A percentile compares a stretch with the other conserved stretches of the same genome.
These are phyloP conservation scores for Candida alai DNA, from an alignment of 805 yeast genomes.

Conservation along the genomic window DNA sequence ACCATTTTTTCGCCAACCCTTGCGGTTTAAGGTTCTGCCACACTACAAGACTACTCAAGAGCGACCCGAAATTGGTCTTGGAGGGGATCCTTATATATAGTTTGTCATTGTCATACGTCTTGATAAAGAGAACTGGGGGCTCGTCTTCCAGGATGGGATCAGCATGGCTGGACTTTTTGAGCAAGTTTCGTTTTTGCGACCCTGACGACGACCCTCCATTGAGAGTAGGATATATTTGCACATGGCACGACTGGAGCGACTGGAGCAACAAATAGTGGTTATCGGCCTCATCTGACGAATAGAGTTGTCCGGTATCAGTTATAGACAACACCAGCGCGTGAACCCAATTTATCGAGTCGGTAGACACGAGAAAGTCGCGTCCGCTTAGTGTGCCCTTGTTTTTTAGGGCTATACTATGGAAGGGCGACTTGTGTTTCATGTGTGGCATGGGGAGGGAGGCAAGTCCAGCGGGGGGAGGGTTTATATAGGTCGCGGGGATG, in stretches of 20 bases:
- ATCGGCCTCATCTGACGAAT: slow-evolving; percentile 23
- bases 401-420: slow-evolving; percentile 27
- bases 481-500: too few relatives aligned
- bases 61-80: slow-evolving; percentile 36
- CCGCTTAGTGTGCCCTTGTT: slow-evolving; percentile 35
- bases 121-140: slow-evolving; percentile 40
- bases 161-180: too few relatives aligned
- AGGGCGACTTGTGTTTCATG: slow-evolving; percentile 22
- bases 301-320: slow-evolving; percentile 31
- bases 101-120: slow-evolving; percentile 36
- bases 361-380: slow-evolving; percentile 30
- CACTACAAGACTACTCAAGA: slow-evolving; percentile 45
- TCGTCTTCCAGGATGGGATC: slow-evolving; percentile 8
- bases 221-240: slow-evolving; percentile 31
- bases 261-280: slow-evolving; percentile 28
- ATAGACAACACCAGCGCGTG: slow-evolving; percentile 26
- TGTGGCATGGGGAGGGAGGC: neutral
- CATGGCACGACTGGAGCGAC: slow-evolving; percentile 37
- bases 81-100: slow-evolving; percentile 34
- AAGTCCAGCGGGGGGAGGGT: too few relatives aligned
- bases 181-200: slow-evolving; percentile 1
- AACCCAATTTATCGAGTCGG: slow-evolving; percentile 36
- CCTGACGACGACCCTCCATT: slow-evolving; percentile 4
- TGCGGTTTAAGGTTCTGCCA: slow-evolving; percentile 55
- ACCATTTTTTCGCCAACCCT: slow-evolving; percentile 56